Evolutionary conservation across 2,329 filamentous ascomycete species (phyloP).

Genomic region (Apiospora malaysiana): DNA sequence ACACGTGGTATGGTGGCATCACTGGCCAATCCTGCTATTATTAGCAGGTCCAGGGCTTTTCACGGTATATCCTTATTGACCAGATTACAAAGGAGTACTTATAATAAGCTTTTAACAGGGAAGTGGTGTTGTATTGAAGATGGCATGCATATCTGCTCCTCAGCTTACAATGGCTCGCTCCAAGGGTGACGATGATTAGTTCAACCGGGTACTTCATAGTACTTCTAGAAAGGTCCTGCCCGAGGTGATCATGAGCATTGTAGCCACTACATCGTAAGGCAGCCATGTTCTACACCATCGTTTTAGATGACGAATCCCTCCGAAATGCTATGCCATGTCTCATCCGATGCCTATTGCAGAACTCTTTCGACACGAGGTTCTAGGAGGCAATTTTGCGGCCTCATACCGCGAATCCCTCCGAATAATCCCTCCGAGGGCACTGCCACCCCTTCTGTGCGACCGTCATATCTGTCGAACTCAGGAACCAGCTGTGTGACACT

Average conservation of each 20-base stretch:
- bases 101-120: background rate
- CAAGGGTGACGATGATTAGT: background rate
- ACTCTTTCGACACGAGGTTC: background rate
- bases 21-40: background rate
- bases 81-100: background rate
- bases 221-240: background rate
- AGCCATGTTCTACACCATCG: background rate
- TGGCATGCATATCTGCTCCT: background rate
- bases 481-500: background rate
- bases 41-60: background rate
- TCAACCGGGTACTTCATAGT: background rate
- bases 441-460: background rate
- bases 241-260: background rate
- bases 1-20: background rate
- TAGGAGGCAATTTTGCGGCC: background rate
- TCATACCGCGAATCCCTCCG: slow-evolving; percentile 5
- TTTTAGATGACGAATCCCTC: background rate
- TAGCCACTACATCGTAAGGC: background rate
- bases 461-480: background rate
- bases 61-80: background rate
- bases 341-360: background rate
- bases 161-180: background rate
- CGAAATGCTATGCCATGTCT: background rate
- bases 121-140: background rate
- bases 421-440: background rate